Evolutionary conservation across 2,329 filamentous ascomycete species (phyloP).

Genomic region (Aspergillus pseudonomiae): DNA sequence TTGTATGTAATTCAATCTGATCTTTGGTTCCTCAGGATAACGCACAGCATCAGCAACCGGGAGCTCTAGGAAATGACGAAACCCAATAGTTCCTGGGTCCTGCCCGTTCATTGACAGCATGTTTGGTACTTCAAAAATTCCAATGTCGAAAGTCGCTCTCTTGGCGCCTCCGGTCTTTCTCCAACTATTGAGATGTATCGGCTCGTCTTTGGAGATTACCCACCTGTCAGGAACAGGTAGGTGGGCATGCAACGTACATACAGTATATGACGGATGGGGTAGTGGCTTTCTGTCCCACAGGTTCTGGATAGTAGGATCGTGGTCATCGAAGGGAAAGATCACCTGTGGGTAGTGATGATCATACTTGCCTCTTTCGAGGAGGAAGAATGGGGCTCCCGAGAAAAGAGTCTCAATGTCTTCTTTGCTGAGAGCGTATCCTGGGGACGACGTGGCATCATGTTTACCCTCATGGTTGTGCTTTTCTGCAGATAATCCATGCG

Average conservation of each 20-base stretch:
- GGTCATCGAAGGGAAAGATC: conserved; percentile 49
- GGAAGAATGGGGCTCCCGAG: conserved; percentile 49
- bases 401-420: conserved; percentile 46
- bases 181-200: conserved; percentile 28
- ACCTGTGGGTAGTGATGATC: conserved; percentile 47
- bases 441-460: not conserved
- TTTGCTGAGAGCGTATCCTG: conserved; percentile 28
- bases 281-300: conserved; percentile 45
- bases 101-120: conserved; percentile 51
- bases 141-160: conserved; percentile 47
- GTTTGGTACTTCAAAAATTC: conserved; percentile 52
- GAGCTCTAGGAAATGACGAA: conserved; percentile 52
- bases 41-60: conserved; percentile 42
- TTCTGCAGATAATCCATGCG: not conserved
- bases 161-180: conserved; percentile 30
- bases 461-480: not conserved
- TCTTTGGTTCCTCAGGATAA: conserved; percentile 27
- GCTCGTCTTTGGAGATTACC: conserved; percentile 31
- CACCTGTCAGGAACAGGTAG: conserved; percentile 45
- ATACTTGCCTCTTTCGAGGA: conserved; percentile 46
- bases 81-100: conserved; percentile 51
- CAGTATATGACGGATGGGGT: conserved; percentile 44
- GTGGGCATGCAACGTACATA: conserved; percentile 49
- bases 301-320: conserved; percentile 42
- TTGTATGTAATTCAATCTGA: conserved; percentile 24